phyloP scores from a whole-genome alignment of 2,329 filamentous ascomycete genomes.

The Cercospora janseana region DNA sequence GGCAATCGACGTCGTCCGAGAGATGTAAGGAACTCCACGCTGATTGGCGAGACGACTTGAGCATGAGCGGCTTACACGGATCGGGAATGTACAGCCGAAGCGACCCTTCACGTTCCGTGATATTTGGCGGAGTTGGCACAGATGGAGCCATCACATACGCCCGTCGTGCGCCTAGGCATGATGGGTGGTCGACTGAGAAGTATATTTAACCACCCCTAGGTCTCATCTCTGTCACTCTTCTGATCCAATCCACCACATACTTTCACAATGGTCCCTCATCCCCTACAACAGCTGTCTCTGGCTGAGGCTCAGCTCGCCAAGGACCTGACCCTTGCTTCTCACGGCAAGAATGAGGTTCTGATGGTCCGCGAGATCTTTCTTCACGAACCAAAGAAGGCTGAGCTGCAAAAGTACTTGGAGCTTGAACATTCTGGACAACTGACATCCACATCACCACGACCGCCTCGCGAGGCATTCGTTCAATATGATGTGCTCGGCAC shows the following conservation, averaged over 20 bases:
- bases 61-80: not conserved
- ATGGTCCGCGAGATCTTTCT: slow-evolving; percentile 34
- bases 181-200: too few relatives aligned
- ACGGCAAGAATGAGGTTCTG: slow-evolving; percentile 28
- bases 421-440: slow-evolving; percentile 32
- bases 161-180: too few relatives aligned
- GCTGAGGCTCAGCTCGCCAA: slow-evolving; percentile 28
- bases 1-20: not conserved
- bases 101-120: not conserved
- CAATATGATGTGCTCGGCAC: slow-evolving; percentile 57
- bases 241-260: too few relatives aligned
- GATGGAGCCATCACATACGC: not conserved
- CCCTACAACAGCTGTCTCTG: slow-evolving; percentile 27
- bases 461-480: slow-evolving; percentile 51
- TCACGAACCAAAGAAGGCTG: slow-evolving; percentile 34
- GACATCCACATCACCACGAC: slow-evolving; percentile 23
- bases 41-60: not conserved
- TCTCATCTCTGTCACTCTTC: too few relatives aligned
- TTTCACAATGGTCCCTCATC: slow-evolving; percentile 21
- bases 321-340: slow-evolving; percentile 25
- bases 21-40: too few relatives aligned
- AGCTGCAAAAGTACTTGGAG: slow-evolving; percentile 32
- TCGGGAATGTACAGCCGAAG: slow-evolving; percentile 1
- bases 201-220: too few relatives aligned
- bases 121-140: slow-evolving; percentile 1